Base-by-base conservation (phyloP, 148 eudicot genomes). In the Talinum fruticosum region DNA sequence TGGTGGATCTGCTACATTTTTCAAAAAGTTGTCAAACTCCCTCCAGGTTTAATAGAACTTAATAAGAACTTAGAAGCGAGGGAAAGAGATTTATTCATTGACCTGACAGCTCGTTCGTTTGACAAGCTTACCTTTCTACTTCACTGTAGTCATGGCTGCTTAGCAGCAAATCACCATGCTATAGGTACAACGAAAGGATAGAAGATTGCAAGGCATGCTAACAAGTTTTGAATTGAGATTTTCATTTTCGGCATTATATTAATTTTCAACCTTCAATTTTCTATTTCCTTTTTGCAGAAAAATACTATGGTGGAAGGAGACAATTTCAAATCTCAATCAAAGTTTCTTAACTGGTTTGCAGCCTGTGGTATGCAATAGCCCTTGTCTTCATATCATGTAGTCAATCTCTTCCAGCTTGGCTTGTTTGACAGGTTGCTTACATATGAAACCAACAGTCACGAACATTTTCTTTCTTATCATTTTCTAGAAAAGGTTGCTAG, bases 321-420 rank as follows among this genome's bases (percentile, higher is more conserved):
- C 67, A 62, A 47, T 59, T 29, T 37, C 73, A 75, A 57, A 53
- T 66, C 78, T 74, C 74, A 62, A 34, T 45, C 84, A n/a, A 75
- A 29, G 64, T 74, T 66, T 59, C 49, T 28, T 33, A 8, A 28
- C 59, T 49, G 75, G 66, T 69, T 62, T 78, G 49, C 79, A 69
- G 81, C 74, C 57, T 57, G 37, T 6, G 84, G 84, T 82, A 78
- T 38, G 72, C 35, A 53, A 45, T 24, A 74, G 2, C 49, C 38
- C 66, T 77, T 19, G 41, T 61, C 68, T 76, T 57, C 69, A 14
- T 69, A 13, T 73, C 47, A 15, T 28, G 15, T 34, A 26, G 35
- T 71, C 53, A 65, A 49, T 32, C 16, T 38, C 47, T 34, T 66
- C 77, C 14, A 44, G 69, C 36, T 73, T 26, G 23, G 14, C 34